Conservation (phyloP, 106 monocot species). For the Acorus gramineus region DNA sequence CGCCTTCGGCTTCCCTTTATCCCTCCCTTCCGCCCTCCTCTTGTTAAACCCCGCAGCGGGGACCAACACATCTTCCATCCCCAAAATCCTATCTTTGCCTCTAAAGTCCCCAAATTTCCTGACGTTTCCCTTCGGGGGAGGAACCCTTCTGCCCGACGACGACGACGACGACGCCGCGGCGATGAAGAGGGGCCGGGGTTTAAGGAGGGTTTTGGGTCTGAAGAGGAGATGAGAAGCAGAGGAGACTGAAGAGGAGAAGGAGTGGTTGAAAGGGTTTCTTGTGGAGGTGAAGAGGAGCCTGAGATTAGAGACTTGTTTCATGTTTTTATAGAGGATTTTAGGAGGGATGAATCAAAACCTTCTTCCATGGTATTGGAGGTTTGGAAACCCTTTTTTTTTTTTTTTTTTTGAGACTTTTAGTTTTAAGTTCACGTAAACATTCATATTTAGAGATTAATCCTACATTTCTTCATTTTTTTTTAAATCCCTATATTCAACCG, state of each 20-base stretch:
- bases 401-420: too few species aligned
- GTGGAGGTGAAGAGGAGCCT: conserved; percentile 7
- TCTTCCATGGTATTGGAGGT: too few species aligned
- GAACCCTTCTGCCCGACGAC: background rate
- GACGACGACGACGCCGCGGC: background rate
- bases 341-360: too few species aligned
- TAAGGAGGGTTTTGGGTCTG: background rate
- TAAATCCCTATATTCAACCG: too few species aligned
- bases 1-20: conserved; percentile 31
- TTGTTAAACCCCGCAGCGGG: conserved; percentile 34
- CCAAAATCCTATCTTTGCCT: background rate
- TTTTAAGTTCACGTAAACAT: too few species aligned
- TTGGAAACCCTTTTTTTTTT: too few species aligned
- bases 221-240: background rate
- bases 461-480: too few species aligned
- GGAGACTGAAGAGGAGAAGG: background rate
- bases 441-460: too few species aligned
- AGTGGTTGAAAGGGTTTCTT: background rate
- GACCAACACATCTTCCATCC: conserved; percentile 23
- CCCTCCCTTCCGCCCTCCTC: conserved; percentile 78
- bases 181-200: background rate
- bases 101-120: background rate
- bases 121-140: conserved; percentile 5
- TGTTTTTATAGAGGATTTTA: background rate
- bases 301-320: conserved; percentile 4